Evolutionary conservation across 2,329 filamentous ascomycete species (phyloP).

Genomic region (Aspergillus pseudonomiae): DNA sequence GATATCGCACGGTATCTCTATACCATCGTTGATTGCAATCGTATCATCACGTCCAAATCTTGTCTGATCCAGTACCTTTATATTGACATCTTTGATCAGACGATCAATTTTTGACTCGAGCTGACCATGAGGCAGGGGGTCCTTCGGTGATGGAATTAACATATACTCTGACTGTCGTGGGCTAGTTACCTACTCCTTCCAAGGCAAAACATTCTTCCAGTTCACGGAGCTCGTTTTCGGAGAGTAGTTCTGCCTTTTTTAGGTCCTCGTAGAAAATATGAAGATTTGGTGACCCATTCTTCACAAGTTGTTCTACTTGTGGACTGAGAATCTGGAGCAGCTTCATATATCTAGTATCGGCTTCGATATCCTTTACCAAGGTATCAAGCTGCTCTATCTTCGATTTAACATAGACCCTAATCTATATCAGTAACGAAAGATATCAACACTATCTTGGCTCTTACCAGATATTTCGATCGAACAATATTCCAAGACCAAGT

Average conservation of each 20-base stretch:
- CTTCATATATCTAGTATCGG: too few relatives aligned
- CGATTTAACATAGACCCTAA: too few relatives aligned
- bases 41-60: slow-evolving; percentile 10
- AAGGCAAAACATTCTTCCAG: slow-evolving; percentile 3
- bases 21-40: slow-evolving; percentile 16
- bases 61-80: slow-evolving; percentile 2
- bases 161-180: neutral
- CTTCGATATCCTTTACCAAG: too few relatives aligned
- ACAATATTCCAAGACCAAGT: too few relatives aligned
- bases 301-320: too few relatives aligned
- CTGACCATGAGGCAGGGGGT: neutral
- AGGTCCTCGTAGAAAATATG: slow-evolving; percentile 10
- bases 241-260: neutral
- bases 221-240: slow-evolving; percentile 1
- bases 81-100: slow-evolving; percentile 7
- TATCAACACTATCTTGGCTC: too few relatives aligned
- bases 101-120: slow-evolving; percentile 1
- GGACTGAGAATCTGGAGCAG: too few relatives aligned
- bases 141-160: too few relatives aligned
- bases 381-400: too few relatives aligned
- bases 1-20: slow-evolving; percentile 21
- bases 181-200: slow-evolving; percentile 4
- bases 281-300: too few relatives aligned
- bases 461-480: too few relatives aligned
- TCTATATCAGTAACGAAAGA: too few relatives aligned